Percentiles rank a stretch among this genome's conserved stretches.
Conservation (phyloP, 2,329 filamentous ascomycete genomes). For the Trichoderma guizhouense region DNA sequence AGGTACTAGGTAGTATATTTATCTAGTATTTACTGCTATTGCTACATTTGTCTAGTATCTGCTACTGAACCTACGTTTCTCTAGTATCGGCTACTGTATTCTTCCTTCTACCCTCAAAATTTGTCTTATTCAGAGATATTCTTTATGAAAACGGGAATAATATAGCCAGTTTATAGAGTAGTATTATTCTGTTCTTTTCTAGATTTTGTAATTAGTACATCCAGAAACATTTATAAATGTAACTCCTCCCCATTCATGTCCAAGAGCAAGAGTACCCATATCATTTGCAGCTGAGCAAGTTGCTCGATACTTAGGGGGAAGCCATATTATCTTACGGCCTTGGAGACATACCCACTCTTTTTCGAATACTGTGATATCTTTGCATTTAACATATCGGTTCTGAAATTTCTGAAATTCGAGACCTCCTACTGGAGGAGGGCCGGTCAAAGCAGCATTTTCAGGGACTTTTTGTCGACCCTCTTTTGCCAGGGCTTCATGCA, state of each 20-base stretch:
- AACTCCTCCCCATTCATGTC: not conserved
- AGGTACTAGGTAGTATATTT: too few relatives aligned
- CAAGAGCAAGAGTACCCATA: not conserved
- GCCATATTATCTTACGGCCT: not conserved
- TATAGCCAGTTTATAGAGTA: too few relatives aligned
- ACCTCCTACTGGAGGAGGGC: not conserved
- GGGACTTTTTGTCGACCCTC: accelerated
- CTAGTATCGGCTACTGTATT: too few relatives aligned
- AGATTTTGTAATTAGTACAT: too few relatives aligned
- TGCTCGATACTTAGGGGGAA: not conserved
- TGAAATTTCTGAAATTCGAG: not conserved
- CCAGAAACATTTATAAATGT: not conserved
- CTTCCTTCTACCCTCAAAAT: too few relatives aligned
- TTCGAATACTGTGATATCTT: not conserved
- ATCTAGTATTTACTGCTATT: too few relatives aligned
- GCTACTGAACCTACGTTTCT: too few relatives aligned
- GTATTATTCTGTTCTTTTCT: too few relatives aligned
- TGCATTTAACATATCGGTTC: not conserved
- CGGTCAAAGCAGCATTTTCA: not conserved
- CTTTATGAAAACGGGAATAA: too few relatives aligned
- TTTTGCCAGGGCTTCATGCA: not conserved
- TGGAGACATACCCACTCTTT: not conserved
- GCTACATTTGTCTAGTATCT: too few relatives aligned
- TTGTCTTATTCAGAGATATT: too few relatives aligned
- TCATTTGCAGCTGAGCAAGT: not conserved